Evolutionary conservation across 2,329 filamentous ascomycete genomes (phyloP).

Genomic region (Dothistroma septosporum): DNA sequence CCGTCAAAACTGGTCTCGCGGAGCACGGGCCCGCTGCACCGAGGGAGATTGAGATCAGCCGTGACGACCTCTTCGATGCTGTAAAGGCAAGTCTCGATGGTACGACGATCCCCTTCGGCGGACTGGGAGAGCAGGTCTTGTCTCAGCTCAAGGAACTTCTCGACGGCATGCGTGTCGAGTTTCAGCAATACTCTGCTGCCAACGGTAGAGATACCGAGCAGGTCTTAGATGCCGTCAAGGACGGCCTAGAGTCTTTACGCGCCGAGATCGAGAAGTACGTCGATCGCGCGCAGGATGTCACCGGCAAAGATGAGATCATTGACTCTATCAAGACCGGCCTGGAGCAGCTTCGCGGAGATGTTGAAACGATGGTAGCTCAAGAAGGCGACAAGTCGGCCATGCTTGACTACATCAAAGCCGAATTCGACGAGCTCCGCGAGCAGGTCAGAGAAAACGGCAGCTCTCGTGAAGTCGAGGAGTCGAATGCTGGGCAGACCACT

Average conservation of each 20-base stretch:
- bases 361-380: constrained; percentile 50
- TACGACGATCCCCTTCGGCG: constrained; percentile 49
- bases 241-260: constrained; percentile 77
- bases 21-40: constrained; percentile 41
- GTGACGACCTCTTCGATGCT: constrained; percentile 55
- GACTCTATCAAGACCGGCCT: constrained; percentile 63
- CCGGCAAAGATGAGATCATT: constrained; percentile 73
- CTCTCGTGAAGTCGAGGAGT: constrained; percentile 24
- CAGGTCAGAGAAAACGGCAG: constrained; percentile 46
- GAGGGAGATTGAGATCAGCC: constrained; percentile 45
- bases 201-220: constrained; percentile 82
- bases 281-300: constrained; percentile 63
- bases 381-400: constrained; percentile 45
- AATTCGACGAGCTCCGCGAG: constrained; percentile 59
- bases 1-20: constrained; percentile 56
- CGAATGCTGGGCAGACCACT: constrained; percentile 24
- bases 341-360: constrained; percentile 59
- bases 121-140: constrained; percentile 57
- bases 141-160: constrained; percentile 57
- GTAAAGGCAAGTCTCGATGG: constrained; percentile 55
- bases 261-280: constrained; percentile 77
- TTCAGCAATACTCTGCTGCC: constrained; percentile 75
- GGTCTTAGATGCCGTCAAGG: constrained; percentile 79
- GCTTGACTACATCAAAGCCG: constrained; percentile 50
- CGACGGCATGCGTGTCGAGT: constrained; percentile 59